Conservation (phyloP, 306 rosid genomes). For the Medicago ruthenica region DNA sequence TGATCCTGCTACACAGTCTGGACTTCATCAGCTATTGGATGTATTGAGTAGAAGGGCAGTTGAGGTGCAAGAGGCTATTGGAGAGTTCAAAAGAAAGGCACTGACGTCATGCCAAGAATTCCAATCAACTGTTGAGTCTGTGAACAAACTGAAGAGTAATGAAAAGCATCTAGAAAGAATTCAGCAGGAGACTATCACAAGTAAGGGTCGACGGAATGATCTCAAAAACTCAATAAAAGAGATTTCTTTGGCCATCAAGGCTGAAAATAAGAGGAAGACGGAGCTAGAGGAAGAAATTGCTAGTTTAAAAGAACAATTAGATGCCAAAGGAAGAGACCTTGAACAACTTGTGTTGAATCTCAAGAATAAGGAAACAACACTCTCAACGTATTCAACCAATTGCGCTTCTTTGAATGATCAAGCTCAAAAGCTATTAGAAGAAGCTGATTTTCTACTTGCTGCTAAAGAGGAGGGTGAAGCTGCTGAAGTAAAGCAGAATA, state of each 20-base stretch:
- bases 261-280: not conserved
- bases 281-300: conserved; percentile 17
- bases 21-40: conserved; percentile 2
- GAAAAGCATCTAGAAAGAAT: not conserved
- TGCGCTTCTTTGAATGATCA: not conserved
- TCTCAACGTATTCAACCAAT: not conserved
- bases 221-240: not conserved
- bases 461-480: conserved; percentile 14
- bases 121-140: conserved; percentile 13
- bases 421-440: not conserved
- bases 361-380: conserved; percentile 3
- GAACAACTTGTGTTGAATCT: conserved; percentile 1
- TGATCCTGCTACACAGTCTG: conserved; percentile 1
- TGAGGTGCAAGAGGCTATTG: not conserved
- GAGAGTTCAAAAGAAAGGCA: not conserved
- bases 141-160: conserved; percentile 25
- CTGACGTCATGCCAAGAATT: not conserved
- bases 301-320: not conserved
- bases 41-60: not conserved
- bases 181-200: not conserved
- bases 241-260: not conserved
- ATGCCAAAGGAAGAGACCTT: conserved; percentile 5
- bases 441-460: conserved; percentile 7
- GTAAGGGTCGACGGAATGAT: not conserved
- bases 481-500: not conserved